A percentile compares a stretch with the other conserved stretches of the same genome.
Evolutionary conservation across 306 rosid genomes (phyloP).

Genomic region (Comarum palustre): DNA sequence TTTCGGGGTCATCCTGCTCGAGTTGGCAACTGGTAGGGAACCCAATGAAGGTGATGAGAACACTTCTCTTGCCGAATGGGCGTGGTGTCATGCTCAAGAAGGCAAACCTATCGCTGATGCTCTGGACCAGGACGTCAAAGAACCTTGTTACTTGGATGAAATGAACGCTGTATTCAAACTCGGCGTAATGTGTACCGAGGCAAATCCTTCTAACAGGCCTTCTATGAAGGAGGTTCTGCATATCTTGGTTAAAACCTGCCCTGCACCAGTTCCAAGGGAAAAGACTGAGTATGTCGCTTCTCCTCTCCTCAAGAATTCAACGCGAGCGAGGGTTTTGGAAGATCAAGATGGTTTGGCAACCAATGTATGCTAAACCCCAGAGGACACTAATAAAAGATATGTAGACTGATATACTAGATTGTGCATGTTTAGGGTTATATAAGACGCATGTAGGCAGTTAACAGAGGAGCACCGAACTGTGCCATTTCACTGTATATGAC

Average conservation of each 20-base stretch:
- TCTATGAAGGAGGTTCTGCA: slow-evolving; percentile 65
- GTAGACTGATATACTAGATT: too few relatives aligned
- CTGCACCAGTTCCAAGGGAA: slow-evolving; percentile 15
- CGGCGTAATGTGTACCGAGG: slow-evolving; percentile 55
- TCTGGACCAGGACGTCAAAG: slow-evolving; percentile 56
- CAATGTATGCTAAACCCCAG: background rate
- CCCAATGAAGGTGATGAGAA: slow-evolving; percentile 54
- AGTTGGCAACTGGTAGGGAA: slow-evolving; percentile 64
- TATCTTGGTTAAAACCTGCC: slow-evolving; percentile 34
- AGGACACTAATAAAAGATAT: background rate
- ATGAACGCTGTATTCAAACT: slow-evolving; percentile 60
- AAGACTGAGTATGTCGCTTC: slow-evolving; percentile 28
- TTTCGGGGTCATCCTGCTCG: slow-evolving; percentile 73
- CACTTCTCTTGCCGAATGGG: slow-evolving; percentile 72
- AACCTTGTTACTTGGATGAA: slow-evolving; percentile 40
- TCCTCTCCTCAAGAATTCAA: slow-evolving; percentile 59
- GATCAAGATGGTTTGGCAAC: slow-evolving; percentile 18
- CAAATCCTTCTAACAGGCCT: slow-evolving; percentile 52
- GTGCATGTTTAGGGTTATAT: too few relatives aligned
- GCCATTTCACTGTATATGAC: background rate
- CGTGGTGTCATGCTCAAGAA: slow-evolving; percentile 36
- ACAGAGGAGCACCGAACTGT: background rate
- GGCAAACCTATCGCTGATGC: slow-evolving; percentile 41
- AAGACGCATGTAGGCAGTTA: background rate
- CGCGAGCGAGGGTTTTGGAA: slow-evolving; percentile 31